Conservation (phyloP, 1,284 basidiomycete genomes). For the Heterobasidion annosum region DNA sequence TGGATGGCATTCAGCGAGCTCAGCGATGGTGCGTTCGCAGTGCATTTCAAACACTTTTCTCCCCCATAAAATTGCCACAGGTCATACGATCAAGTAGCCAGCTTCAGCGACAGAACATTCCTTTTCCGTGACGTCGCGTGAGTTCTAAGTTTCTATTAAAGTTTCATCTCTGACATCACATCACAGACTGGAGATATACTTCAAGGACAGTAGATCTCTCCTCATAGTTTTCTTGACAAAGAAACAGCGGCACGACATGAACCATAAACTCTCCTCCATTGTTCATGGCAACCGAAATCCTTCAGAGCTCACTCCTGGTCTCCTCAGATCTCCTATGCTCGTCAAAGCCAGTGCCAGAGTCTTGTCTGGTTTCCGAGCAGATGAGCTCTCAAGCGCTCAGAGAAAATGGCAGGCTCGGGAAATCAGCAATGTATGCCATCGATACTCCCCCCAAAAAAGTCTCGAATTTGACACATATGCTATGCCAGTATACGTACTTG, state of each 20-base stretch:
- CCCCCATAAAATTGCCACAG: conserved; percentile 28
- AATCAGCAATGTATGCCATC: conserved; percentile 70
- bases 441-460: no score
- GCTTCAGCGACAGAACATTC: conserved; percentile 77
- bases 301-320: conserved; percentile 17
- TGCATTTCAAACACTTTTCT: not conserved
- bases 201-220: conserved; percentile 80
- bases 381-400: conserved; percentile 63
- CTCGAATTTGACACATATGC: conserved; percentile 3
- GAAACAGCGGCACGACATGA: conserved; percentile 53
- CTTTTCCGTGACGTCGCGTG: conserved; percentile 87
- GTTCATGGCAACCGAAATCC: conserved; percentile 28
- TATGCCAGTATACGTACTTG: conserved; percentile 71
- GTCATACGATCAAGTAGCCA: conserved; percentile 72
- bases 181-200: conserved; percentile 77
- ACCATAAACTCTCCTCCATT: conserved; percentile 49
- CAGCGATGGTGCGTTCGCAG: conserved; percentile 63
- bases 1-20: conserved; percentile 69
- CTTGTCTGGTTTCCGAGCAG: conserved; percentile 31
- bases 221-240: conserved; percentile 73
- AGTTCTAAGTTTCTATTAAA: conserved; percentile 21
- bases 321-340: conserved; percentile 47
- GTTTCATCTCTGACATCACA: not conserved
- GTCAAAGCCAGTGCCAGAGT: conserved; percentile 30
- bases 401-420: conserved; percentile 80